Base-by-base conservation (phyloP, 2,329 filamentous ascomycete species). In the Fusarium austroafricanum region DNA sequence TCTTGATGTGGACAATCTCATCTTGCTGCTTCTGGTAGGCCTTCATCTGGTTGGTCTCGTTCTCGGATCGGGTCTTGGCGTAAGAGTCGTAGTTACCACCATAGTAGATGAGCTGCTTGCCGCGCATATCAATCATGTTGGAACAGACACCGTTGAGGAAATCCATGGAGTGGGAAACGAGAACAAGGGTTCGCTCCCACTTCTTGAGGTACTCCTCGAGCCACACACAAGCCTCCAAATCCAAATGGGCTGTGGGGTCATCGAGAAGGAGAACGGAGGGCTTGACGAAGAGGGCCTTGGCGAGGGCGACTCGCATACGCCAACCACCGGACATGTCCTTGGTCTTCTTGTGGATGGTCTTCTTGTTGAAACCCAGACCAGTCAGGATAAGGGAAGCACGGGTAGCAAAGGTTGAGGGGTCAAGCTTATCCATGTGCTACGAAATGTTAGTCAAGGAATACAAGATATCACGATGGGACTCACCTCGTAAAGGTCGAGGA, bases 241-340 rank as follows among this genome's bases (percentile, higher is more conserved):
- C 96, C 89, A 99, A 92, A 89, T 99, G 96, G 77, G 96, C 96
- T 71, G 96, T 99, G 42, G 96, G 96, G 85, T 99, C 96, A 79
- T 99, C 96, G 76, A 99, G 94, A 71, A 99, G 88, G 50, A 99
- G 89, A 59, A 99, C 87, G 18, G 94, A 96, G 35, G 96, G 96
- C 88, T 96, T 97, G 83, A 99, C 95, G 85, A 99, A 99, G 53
- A 99, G 90, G 59, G 96, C 96, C 87, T 98, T 97, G 79, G 88
- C 96, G 65, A 99, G 90, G 59, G 96, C 96, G 61, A 99, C 96
- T 88, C 96, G 93, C 96, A 99, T 99, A 86, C 95, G 90, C 96
- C 96, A 99, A 75, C 96, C 96, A 93, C 96, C 96, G 71, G 96
- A 99, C 96, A 99, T 99, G 81, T 99, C 96, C 89, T 98, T 99